Base-by-base conservation (phyloP, 208 protist genomes). In the Trypanosoma lewisi region DNA sequence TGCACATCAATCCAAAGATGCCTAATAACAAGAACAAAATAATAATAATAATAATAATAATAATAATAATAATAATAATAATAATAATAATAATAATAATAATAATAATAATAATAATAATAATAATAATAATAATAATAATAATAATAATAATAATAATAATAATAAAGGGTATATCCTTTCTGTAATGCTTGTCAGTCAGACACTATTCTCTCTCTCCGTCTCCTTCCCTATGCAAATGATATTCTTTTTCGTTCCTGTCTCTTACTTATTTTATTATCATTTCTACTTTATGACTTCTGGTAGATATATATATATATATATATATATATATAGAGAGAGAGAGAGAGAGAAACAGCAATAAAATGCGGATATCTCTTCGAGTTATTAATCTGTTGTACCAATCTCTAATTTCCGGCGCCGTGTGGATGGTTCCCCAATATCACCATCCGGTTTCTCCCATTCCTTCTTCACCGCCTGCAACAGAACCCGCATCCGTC, bases 381-480 rank as follows among this genome's bases (percentile, higher is more conserved):
- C n/a, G n/a, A n/a, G n/a, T n/a, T 48, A 31, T 63, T 59, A 50
- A 60, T 58, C 37, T 14, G 11, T 57, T 42, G 19, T 6, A 31
- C n/a, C 3, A 21, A 2, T 4, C n/a, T 70, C 65, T 47, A 70
- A 39, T 25, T 51, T 73, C 51, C 30, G 27, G 23, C 67, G 58
- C 5, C 67, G 59, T 16, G 14, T n/a, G 19, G 34, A 11, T 4
- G 45, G 50, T 9, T 57, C 67, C 19, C 19, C 7, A 9, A n/a
- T 23, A 2, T 67, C 53, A 16, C 53, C 60, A 42, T 55, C 63
- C 37, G 79, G 74, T 66, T 57, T 63, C 66, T 90, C 80, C 80
- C 85, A 89, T 52, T 92, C 89, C 7, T 78, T 80, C 47, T 87
- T 85, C n/a, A 90, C 89, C 0, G 76, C 45, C 42, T 67, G 61